These are phyloP conservation scores for Stemphylium lycopersici DNA, from an alignment of 2,329 filamentous ascomycete species.

Conservation along the genomic window DNA sequence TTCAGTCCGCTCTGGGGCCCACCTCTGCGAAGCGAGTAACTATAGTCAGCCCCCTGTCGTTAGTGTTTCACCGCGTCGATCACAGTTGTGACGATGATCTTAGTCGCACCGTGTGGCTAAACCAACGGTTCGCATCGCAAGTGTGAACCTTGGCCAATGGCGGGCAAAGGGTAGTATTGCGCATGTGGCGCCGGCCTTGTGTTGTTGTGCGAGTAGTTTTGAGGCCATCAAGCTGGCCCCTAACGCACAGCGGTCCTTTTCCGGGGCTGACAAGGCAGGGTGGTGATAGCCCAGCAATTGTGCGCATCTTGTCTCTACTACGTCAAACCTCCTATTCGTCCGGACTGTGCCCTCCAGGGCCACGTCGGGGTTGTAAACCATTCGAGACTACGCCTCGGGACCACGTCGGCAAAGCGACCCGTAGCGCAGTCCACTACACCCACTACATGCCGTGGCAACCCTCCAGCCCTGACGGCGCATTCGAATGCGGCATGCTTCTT, in stretches of 20 bases:
- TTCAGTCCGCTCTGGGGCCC: constrained; percentile 1
- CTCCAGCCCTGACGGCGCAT: background rate
- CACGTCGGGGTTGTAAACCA: constrained; percentile 8
- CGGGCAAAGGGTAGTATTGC: background rate
- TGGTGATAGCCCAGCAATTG: background rate
- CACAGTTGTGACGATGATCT: constrained; percentile 4
- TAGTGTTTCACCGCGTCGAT: constrained; percentile 9
- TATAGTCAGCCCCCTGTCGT: constrained; percentile 4
- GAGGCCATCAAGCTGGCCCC: background rate
- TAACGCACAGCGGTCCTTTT: background rate
- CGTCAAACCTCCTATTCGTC: constrained; percentile 4
- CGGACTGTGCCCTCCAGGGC: constrained; percentile 1
- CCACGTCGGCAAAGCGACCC: constrained; percentile 5
- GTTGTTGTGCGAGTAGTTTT: background rate
- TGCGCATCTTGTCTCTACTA: constrained; percentile 4
- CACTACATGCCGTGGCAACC: constrained; percentile 1
- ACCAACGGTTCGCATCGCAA: constrained; percentile 14
- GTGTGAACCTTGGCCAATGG: background rate
- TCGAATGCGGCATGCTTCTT: background rate
- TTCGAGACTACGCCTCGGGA: constrained; percentile 12
- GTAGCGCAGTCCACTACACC: constrained; percentile 10
- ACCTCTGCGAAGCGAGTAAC: constrained; percentile 7
- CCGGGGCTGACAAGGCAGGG: constrained; percentile 4
- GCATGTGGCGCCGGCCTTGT: background rate
- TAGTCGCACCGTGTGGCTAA: constrained; percentile 11